Base-by-base conservation (phyloP, 768 basidiomycete genomes). In the Phylloporus sp. region DNA sequence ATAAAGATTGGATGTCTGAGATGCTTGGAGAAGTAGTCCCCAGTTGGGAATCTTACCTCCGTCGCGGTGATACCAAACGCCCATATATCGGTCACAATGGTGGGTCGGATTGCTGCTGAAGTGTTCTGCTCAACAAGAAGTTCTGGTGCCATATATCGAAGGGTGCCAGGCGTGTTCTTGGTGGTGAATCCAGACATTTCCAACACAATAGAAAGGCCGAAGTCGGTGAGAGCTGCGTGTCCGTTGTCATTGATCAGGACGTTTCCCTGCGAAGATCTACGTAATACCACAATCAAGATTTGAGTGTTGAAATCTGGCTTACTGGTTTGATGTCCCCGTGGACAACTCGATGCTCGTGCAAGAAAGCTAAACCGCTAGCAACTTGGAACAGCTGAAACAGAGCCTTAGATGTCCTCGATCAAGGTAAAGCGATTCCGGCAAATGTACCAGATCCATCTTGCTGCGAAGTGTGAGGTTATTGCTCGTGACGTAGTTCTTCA, bases 261-360 rank as follows among this genome's bases (percentile, higher is more conserved):
- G 38, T 75, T 76, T 12, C 63, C 61, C 75, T 75, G 49, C 39
- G 34, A 29, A 13, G 6, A 41, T 31, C 28, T 15, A 50, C 22
- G 27, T 41, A 15, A 39, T n/a, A 44, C 41, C 34, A 15, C 16
- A 11, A 20, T 29, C 47, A 24, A 53, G 7, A 11, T 5, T 18
- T 23, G 45, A 39, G 12, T 4, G 39, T n/a, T 12, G 5, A n/a
- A 15, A 9, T 5, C 32, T 13, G 27, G 50, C 70, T 28, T 50
- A 70, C 70, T 5, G 70, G 71, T 60, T 73, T 74, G 26, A 74
- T 58, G 38, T 75, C 73, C 13, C 70, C 73, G 26, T 74, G 73
- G 18, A 72, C 50, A 5, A 73, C 49, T 6, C 8, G 52, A 27
- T 26, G 36, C 12, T 11, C 26, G 45, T 70, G 68, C 32, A 68